These are phyloP conservation scores for Chernovozyma sophiae-reginae DNA, from an alignment of 1,139 yeast genomes.

Conservation along the genomic window DNA sequence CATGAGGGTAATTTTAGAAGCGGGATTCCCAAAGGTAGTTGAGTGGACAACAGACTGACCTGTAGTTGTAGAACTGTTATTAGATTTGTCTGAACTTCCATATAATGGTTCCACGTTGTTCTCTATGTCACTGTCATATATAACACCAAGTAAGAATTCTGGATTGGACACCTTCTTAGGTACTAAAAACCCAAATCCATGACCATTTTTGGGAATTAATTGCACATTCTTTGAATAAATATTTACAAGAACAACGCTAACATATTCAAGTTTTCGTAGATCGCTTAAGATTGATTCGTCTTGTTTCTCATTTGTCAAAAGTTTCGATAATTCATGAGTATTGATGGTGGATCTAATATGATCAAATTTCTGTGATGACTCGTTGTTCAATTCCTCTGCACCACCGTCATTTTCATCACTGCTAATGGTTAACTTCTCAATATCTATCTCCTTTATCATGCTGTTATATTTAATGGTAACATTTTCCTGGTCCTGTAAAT, in stretches of 20 bases:
- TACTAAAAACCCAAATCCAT: constrained; percentile 86
- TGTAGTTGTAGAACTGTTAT: neutral
- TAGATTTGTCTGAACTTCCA: neutral
- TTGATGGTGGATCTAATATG: constrained; percentile 59
- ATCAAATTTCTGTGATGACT: constrained; percentile 26
- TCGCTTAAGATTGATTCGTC: constrained; percentile 14
- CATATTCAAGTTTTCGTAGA: constrained; percentile 36
- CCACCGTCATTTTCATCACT: constrained; percentile 8
- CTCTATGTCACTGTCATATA: constrained; percentile 84
- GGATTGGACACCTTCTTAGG: constrained; percentile 54
- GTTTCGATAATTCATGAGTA: constrained; percentile 27
- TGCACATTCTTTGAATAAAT: constrained; percentile 32
- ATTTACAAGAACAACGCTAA: constrained; percentile 59
- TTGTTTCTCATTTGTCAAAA: constrained; percentile 13
- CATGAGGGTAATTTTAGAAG: constrained; percentile 73
- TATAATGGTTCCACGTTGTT: constrained; percentile 34
- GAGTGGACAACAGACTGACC: neutral
- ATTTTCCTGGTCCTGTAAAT: constrained; percentile 31
- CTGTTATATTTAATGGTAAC: constrained; percentile 32
- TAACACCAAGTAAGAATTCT: constrained; percentile 73
- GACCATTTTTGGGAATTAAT: constrained; percentile 40
- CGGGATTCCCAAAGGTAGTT: neutral
- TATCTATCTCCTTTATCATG: constrained; percentile 18
- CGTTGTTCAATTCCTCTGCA: neutral
- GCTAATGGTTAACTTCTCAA: constrained; percentile 11